Evolutionary conservation across 345 rosid genomes (phyloP).

Genomic region (Hibiscus tridactylites): DNA sequence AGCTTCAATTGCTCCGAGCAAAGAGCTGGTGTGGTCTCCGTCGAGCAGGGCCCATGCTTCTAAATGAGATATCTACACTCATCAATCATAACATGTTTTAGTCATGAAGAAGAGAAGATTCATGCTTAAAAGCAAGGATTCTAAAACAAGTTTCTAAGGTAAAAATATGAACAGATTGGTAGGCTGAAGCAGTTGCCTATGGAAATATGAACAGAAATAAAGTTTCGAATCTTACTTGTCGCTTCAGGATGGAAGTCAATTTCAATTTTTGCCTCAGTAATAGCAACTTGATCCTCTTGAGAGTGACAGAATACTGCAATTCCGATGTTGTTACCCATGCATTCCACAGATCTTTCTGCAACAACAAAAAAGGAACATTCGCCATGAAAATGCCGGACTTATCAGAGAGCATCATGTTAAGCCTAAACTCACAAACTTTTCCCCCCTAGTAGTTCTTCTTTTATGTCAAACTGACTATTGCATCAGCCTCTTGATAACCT

Average conservation of each 20-base stretch:
- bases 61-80: constrained; percentile 46
- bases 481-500: not conserved
- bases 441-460: too few relatives aligned
- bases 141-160: not conserved
- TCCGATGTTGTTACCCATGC: constrained; percentile 75
- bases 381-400: not conserved
- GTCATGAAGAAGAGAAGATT: constrained; percentile 2
- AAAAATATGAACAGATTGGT: not conserved
- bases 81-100: constrained; percentile 13
- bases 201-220: not conserved
- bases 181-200: not conserved
- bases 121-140: not conserved
- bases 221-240: constrained; percentile 56
- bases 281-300: constrained; percentile 67
- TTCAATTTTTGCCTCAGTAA: constrained; percentile 68
- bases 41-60: constrained; percentile 78
- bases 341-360: constrained; percentile 73
- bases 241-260: constrained; percentile 70
- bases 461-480: not conserved
- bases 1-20: constrained; percentile 83
- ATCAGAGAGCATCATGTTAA: not conserved
- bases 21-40: constrained; percentile 55
- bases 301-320: constrained; percentile 64
- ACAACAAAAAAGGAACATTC: constrained; percentile 9
- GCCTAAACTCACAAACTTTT: not conserved